phyloP scores from a whole-genome alignment of 2,329 filamentous ascomycete genomes.

The Fusarium fujikuroi region DNA sequence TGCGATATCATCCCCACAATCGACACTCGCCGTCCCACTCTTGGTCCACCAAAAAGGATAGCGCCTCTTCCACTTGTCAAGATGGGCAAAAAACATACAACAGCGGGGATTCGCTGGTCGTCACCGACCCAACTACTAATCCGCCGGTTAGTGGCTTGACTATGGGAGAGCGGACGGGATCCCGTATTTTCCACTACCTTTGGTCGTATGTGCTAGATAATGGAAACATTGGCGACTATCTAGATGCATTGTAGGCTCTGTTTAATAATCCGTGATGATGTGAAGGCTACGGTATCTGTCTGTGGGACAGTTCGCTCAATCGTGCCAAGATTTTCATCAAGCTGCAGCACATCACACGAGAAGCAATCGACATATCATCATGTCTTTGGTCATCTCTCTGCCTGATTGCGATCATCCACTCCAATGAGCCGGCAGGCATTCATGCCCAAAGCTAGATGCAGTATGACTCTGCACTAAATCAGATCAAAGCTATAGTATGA shows the following conservation, averaged over 20 bases:
- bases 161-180: slow-evolving; percentile 23
- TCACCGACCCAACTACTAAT: slow-evolving; percentile 26
- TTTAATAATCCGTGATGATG: no score
- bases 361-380: no score
- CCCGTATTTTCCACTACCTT: slow-evolving; percentile 14
- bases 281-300: not conserved
- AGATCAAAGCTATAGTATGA: no score
- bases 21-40: not conserved
- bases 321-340: no score
- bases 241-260: not conserved
- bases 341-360: no score
- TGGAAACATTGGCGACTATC: accelerated
- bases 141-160: slow-evolving; percentile 15
- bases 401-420: no score
- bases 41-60: not conserved
- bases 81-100: slow-evolving; percentile 4
- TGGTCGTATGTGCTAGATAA: not conserved
- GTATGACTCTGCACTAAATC: no score
- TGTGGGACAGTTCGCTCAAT: not conserved
- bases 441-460: no score
- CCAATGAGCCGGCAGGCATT: no score
- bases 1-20: not conserved
- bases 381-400: no score
- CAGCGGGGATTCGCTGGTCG: slow-evolving; percentile 23
- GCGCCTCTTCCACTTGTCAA: accelerated